phyloP scores from a whole-genome alignment of 2,329 filamentous ascomycete species.

The Penicillium sp. region DNA sequence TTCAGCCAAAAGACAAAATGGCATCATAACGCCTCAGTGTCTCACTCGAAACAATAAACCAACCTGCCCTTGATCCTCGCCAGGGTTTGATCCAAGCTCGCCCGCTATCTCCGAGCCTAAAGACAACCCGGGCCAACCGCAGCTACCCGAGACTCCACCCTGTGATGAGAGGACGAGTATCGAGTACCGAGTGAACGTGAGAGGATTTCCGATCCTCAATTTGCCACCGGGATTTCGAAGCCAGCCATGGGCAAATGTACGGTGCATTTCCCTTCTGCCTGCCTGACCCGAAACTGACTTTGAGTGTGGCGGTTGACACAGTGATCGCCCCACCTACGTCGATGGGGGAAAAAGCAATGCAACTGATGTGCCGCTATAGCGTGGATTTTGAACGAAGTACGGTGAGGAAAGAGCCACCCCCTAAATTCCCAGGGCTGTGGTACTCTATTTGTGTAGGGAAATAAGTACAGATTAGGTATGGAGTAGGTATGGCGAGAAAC shows the following conservation, averaged over 20 bases:
- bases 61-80: too few relatives aligned
- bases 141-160: constrained; percentile 13
- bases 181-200: too few relatives aligned
- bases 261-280: constrained; percentile 7
- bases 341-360: constrained; percentile 4
- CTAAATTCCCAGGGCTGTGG: neutral
- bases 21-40: constrained; percentile 14
- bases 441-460: neutral
- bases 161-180: constrained; percentile 5
- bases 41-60: neutral
- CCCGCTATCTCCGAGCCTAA: neutral
- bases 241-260: neutral
- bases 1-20: constrained; percentile 16
- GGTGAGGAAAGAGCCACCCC: neutral
- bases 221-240: constrained; percentile 11
- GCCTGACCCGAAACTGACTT: constrained; percentile 9
- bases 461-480: too few relatives aligned
- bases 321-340: constrained; percentile 1
- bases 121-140: constrained; percentile 9
- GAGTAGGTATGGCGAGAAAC: too few relatives aligned
- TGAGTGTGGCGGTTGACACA: neutral
- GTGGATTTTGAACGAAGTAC: neutral
- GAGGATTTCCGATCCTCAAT: constrained; percentile 1
- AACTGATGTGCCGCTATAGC: neutral
- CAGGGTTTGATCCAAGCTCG: neutral